Conservation (phyloP, 2,329 filamentous ascomycete species). For the Graphiopsis chlorocephala region DNA sequence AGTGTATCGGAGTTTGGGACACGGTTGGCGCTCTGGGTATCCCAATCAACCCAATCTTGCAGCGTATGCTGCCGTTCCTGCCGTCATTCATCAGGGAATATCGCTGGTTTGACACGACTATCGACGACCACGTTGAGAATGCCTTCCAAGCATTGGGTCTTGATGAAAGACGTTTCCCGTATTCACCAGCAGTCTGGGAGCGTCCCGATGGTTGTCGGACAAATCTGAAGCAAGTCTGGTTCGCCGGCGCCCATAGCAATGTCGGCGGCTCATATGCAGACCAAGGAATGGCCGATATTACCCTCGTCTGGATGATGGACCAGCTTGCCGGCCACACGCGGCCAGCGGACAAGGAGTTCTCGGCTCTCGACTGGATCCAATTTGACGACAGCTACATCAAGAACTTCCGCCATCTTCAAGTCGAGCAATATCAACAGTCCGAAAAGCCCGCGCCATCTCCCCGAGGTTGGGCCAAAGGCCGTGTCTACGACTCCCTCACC, state of each 20-base stretch:
- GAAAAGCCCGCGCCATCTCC: slow-evolving; percentile 17
- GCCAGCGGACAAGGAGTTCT: slow-evolving; percentile 23
- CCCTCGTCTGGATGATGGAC: slow-evolving; percentile 44
- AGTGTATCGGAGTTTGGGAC: slow-evolving; percentile 49
- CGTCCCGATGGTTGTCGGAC: slow-evolving; percentile 27
- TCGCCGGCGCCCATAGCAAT: slow-evolving; percentile 54
- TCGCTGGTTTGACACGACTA: slow-evolving; percentile 35
- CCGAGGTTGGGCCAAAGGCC: slow-evolving; percentile 33
- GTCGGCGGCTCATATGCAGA: slow-evolving; percentile 47
- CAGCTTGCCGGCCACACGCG: slow-evolving; percentile 34
- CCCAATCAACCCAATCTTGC: slow-evolving; percentile 34
- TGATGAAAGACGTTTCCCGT: slow-evolving; percentile 52
- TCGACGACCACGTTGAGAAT: slow-evolving; percentile 45
- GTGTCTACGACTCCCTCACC: slow-evolving; percentile 35
- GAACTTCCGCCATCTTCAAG: slow-evolving; percentile 28
- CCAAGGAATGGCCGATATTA: slow-evolving; percentile 36
- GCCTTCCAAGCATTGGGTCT: slow-evolving; percentile 57
- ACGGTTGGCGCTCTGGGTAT: slow-evolving; percentile 45
- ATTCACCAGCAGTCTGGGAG: slow-evolving; percentile 52
- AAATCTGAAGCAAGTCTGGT: slow-evolving; percentile 54
- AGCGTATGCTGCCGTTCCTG: slow-evolving; percentile 26
- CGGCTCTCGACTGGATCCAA: slow-evolving; percentile 33
- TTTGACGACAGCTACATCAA: slow-evolving; percentile 36
- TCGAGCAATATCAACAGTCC: slow-evolving; percentile 24
- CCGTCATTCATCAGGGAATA: slow-evolving; percentile 33